Evolutionary conservation across 2,329 filamentous ascomycete species (phyloP).

Genomic region (Cercospora sesami): DNA sequence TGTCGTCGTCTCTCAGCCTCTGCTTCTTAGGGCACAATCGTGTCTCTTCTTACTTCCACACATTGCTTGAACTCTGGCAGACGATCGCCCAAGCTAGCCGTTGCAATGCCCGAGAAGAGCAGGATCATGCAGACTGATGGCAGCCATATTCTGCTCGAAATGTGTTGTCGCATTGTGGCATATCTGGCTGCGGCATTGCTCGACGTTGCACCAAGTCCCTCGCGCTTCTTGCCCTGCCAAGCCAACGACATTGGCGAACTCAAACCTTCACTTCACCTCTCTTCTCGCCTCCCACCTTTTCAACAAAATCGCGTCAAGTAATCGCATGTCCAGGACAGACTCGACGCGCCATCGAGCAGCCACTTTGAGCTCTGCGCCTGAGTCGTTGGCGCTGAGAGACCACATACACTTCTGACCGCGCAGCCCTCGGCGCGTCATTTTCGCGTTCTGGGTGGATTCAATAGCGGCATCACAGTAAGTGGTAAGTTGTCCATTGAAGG

Average conservation of each 20-base stretch:
- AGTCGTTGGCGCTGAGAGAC: neutral
- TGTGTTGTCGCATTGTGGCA: conserved; percentile 31
- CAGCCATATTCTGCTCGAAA: conserved; percentile 26
- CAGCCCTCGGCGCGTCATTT: conserved; percentile 5
- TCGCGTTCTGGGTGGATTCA: conserved; percentile 9
- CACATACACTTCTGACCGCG: neutral
- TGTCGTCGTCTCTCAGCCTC: neutral
- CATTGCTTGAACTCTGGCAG: conserved; percentile 86
- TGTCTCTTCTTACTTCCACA: conserved; percentile 62
- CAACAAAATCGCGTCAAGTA: neutral
- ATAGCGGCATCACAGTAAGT: conserved; percentile 9
- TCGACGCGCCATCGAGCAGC: neutral
- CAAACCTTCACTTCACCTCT: conserved; percentile 1
- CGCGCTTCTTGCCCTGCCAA: neutral
- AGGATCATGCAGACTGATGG: conserved; percentile 19
- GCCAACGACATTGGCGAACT: neutral
- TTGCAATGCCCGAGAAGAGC: conserved; percentile 22
- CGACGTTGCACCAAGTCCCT: conserved; percentile 1
- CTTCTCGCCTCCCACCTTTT: neutral
- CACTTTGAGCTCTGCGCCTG: neutral
- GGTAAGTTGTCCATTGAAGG: neutral
- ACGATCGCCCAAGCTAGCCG: conserved; percentile 77
- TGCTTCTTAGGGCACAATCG: neutral
- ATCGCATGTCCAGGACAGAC: neutral
- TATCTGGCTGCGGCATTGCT: conserved; percentile 24